These are phyloP conservation scores for Trypanosoma mega DNA, from an alignment of 208 protist species.

Conservation along the genomic window DNA sequence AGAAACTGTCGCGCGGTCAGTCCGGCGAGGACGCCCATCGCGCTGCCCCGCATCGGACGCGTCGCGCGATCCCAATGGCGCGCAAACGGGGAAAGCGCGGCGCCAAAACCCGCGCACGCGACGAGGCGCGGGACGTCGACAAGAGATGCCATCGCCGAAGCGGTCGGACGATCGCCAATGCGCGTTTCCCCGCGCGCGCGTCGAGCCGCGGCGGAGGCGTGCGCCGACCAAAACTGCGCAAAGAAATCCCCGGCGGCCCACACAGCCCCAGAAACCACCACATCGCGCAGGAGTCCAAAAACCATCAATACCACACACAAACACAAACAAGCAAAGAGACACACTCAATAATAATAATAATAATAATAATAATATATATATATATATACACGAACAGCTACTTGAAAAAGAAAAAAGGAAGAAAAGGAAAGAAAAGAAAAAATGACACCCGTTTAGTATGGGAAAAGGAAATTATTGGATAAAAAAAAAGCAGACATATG, in stretches of 20 bases:
- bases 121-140: slow-evolving; percentile 55
- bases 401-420: slow-evolving; percentile 6
- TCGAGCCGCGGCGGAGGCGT: slow-evolving; percentile 45
- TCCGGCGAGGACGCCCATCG: slow-evolving; percentile 35
- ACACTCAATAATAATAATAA: slow-evolving; percentile 6
- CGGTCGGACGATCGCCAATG: slow-evolving; percentile 29
- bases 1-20: slow-evolving; percentile 66
- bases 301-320: neutral
- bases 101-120: slow-evolving; percentile 49
- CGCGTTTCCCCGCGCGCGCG: slow-evolving; percentile 40
- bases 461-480: no score
- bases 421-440: neutral
- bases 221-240: slow-evolving; percentile 69
- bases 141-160: slow-evolving; percentile 49
- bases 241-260: slow-evolving; percentile 67
- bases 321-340: neutral
- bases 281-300: neutral
- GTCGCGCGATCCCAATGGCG: slow-evolving; percentile 27
- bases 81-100: slow-evolving; percentile 26
- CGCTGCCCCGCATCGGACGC: slow-evolving; percentile 33
- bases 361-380: slow-evolving; percentile 3
- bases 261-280: slow-evolving; percentile 22
- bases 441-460: no score
- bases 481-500: neutral
- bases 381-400: neutral